Evolutionary conservation across 305 asterid species (phyloP).

Genomic region (Coffea humblotiana): DNA sequence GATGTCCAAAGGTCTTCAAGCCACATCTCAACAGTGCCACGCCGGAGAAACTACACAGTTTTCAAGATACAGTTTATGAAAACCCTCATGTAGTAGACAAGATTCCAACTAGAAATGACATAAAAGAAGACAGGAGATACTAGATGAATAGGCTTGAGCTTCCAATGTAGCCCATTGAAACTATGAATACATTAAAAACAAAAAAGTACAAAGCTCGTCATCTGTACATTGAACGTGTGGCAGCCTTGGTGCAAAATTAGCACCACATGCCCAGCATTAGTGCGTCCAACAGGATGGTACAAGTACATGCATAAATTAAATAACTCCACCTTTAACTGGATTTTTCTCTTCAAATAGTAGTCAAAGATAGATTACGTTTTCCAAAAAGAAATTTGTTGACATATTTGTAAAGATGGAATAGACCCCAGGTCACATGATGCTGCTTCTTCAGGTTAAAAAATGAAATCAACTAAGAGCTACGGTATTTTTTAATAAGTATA

Average conservation of each 20-base stretch:
- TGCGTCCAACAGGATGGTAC: not conserved
- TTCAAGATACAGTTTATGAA: conserved; percentile 34
- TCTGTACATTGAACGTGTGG: not conserved
- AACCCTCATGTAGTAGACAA: not conserved
- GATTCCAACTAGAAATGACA: not conserved
- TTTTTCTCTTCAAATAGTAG: not conserved
- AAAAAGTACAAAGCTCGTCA: not conserved
- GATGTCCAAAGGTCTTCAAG: conserved; percentile 89
- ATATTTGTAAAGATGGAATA: not conserved
- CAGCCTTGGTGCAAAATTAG: not conserved
- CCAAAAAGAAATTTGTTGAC: not conserved
- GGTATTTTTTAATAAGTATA: not conserved
- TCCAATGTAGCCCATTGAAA: not conserved
- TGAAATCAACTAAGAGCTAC: not conserved
- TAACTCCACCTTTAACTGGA: not conserved
- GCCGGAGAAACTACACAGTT: conserved; percentile 74
- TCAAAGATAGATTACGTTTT: not conserved
- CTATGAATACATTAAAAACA: not conserved
- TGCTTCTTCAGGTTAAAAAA: not conserved
- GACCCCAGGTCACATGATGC: not conserved
- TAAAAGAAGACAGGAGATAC: not conserved
- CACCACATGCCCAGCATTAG: not conserved
- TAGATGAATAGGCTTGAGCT: not conserved
- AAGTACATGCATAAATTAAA: not conserved
- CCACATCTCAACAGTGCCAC: conserved; percentile 88